Evolutionary conservation across 176 grass and related monocot genomes (phyloP).

Genomic region (Bonia amplexicaulis): DNA sequence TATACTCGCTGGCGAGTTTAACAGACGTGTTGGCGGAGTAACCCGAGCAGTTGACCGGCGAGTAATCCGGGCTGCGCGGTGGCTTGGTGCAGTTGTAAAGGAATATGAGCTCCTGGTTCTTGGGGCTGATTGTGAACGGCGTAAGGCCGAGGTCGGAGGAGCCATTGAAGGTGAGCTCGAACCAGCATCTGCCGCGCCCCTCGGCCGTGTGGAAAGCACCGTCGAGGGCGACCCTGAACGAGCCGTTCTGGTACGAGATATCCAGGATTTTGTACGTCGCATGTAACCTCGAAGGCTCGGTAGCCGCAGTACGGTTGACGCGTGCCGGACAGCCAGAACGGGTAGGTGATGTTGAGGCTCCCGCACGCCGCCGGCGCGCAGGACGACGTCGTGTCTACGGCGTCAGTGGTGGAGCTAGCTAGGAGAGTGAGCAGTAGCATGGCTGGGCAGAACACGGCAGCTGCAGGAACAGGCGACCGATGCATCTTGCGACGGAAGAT

Average conservation of each 20-base stretch:
- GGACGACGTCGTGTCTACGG: not conserved
- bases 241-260: slow-evolving; percentile 28
- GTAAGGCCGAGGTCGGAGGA: slow-evolving; percentile 20
- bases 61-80: no score
- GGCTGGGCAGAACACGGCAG: not conserved
- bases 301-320: slow-evolving; percentile 32
- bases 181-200: not conserved
- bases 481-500: not conserved
- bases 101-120: slow-evolving; percentile 42
- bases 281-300: not conserved
- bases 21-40: not conserved
- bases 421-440: not conserved
- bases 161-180: not conserved
- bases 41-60: no score
- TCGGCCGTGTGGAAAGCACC: no score
- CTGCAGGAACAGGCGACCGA: not conserved
- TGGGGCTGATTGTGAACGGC: slow-evolving; percentile 11
- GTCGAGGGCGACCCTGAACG: not conserved
- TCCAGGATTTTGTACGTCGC: slow-evolving; percentile 7
- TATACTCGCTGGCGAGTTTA: slow-evolving; percentile 13
- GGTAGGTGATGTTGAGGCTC: slow-evolving; percentile 19
- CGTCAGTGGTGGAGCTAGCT: not conserved
- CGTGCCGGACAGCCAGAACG: slow-evolving; percentile 40
- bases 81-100: slow-evolving; percentile 21
- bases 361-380: slow-evolving; percentile 38